These are phyloP conservation scores for Yarrowia sp. DNA, from an alignment of 805 yeast species.

Conservation along the genomic window DNA sequence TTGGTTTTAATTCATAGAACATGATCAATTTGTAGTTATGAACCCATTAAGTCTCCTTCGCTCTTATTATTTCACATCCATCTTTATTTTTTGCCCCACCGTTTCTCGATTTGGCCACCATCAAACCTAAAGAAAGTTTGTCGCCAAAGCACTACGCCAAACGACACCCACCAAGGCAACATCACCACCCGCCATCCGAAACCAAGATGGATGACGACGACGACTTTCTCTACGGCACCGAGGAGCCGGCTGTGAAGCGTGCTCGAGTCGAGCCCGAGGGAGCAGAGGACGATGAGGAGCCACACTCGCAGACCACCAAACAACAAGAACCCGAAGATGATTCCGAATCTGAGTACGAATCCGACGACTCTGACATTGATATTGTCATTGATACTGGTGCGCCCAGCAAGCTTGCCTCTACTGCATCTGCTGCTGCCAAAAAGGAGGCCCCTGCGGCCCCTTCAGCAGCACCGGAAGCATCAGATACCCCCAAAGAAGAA, in stretches of 20 bases:
- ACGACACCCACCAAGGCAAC: conserved; percentile 13
- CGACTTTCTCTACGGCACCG: conserved; percentile 28
- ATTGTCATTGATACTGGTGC: conserved; percentile 24
- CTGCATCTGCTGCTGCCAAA: conserved; percentile 29
- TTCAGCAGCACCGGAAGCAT: conserved; percentile 31
- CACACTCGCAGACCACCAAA: conserved; percentile 32
- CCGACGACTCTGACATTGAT: conserved; percentile 27
- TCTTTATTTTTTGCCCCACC: not conserved
- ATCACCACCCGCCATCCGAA: conserved; percentile 2
- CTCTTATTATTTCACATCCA: too few relatives aligned
- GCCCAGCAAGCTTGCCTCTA: conserved; percentile 1
- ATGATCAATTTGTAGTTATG: too few relatives aligned
- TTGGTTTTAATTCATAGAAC: too few relatives aligned
- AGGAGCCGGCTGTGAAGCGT: conserved; percentile 23
- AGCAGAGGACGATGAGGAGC: conserved; percentile 31
- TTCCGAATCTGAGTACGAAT: conserved; percentile 30
- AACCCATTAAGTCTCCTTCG: too few relatives aligned
- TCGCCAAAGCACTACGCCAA: conserved; percentile 24
- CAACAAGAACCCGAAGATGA: conserved; percentile 27
- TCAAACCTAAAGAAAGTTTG: conserved; percentile 15
- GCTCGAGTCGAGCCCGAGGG: conserved; percentile 30
- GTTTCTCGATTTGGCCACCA: not conserved
- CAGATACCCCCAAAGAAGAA: conserved; percentile 32
- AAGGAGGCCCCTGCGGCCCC: conserved; percentile 27
- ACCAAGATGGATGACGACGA: conserved; percentile 29